Conservation (phyloP, 2,329 filamentous ascomycete species). For the Lachnellula occidentalis region DNA sequence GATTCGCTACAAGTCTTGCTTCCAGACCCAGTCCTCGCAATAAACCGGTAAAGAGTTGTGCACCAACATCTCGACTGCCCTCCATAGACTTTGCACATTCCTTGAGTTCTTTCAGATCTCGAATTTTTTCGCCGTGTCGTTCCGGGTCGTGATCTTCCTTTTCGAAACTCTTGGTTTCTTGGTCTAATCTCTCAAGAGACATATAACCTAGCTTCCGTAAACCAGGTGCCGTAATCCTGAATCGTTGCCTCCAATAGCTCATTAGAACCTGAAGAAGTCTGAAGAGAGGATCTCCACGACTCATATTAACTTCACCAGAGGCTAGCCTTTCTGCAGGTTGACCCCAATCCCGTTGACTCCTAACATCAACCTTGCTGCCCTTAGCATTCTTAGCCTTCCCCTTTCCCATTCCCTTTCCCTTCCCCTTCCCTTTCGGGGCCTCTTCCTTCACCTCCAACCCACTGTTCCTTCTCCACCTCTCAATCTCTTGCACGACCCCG, state of each 20-base stretch:
- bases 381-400: slow-evolving; percentile 32
- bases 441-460: slow-evolving; percentile 48
- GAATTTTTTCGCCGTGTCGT: slow-evolving; percentile 71
- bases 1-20: slow-evolving; percentile 72
- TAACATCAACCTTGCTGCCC: slow-evolving; percentile 33
- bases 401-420: slow-evolving; percentile 31
- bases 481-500: slow-evolving; percentile 57
- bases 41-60: slow-evolving; percentile 84
- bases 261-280: slow-evolving; percentile 70
- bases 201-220: slow-evolving; percentile 89
- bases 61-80: slow-evolving; percentile 82
- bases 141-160: slow-evolving; percentile 56
- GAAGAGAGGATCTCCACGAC: slow-evolving; percentile 75
- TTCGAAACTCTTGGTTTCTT: slow-evolving; percentile 66
- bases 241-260: slow-evolving; percentile 84
- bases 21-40: slow-evolving; percentile 77
- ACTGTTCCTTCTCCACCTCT: slow-evolving; percentile 66
- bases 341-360: slow-evolving; percentile 63
- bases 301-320: slow-evolving; percentile 67
- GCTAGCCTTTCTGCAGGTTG: slow-evolving; percentile 63
- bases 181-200: slow-evolving; percentile 65
- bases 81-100: slow-evolving; percentile 61
- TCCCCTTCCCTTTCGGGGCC: slow-evolving; percentile 28
- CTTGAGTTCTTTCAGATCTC: slow-evolving; percentile 62
- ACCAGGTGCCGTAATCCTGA: slow-evolving; percentile 69